Percentiles rank a stretch among this genome's conserved stretches.
Conservation (phyloP, 305 asterid species). For the Fraxinus sp. region DNA sequence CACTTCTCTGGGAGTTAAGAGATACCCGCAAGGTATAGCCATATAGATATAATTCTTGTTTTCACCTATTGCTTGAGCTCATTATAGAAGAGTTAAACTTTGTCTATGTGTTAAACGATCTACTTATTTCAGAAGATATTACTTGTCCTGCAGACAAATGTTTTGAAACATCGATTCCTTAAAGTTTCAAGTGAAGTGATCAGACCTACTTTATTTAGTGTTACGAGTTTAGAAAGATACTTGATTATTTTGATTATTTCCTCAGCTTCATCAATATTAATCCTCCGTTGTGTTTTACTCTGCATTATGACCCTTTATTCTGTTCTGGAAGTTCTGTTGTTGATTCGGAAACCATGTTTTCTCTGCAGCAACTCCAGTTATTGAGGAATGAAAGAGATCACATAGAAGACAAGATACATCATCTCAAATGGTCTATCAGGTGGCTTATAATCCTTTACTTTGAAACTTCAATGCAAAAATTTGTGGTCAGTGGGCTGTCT, state of each 20-base stretch:
- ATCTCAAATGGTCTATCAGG: conserved; percentile 84
- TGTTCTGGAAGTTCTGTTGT: neutral
- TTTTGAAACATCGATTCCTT: neutral
- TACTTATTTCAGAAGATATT: neutral
- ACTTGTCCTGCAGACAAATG: neutral
- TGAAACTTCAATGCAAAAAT: neutral
- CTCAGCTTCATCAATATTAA: neutral
- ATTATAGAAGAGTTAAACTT: neutral
- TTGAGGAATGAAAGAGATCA: conserved; percentile 75
- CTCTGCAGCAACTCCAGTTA: conserved; percentile 68
- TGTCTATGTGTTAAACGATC: neutral
- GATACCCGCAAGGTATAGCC: conserved; percentile 74
- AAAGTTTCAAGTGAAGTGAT: neutral
- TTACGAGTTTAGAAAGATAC: neutral
- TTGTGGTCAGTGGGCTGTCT: neutral
- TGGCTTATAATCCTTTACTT: conserved; percentile 25
- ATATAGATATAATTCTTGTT: neutral
- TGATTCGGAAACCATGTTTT: conserved; percentile 18
- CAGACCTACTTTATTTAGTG: neutral
- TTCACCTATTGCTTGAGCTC: neutral
- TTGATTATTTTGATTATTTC: neutral
- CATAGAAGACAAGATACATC: conserved; percentile 81
- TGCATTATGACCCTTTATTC: conserved; percentile 9
- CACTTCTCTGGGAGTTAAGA: conserved; percentile 69
- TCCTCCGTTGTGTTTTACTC: neutral